These are phyloP conservation scores for Boletus huronensis DNA, from an alignment of 768 basidiomycete species.

Conservation along the genomic window DNA sequence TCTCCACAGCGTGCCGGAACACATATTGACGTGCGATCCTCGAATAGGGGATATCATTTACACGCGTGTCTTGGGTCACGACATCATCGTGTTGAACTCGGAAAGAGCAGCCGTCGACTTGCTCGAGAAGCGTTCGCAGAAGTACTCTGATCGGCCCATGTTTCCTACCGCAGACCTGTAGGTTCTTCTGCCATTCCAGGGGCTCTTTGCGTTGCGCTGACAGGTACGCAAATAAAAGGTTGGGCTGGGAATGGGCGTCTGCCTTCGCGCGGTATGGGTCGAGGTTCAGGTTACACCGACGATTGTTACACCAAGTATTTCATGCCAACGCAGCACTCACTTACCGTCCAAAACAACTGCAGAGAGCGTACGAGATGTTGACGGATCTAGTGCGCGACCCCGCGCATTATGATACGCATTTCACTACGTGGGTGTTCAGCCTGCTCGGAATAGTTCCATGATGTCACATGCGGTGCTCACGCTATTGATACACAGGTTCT, in stretches of 20 bases:
- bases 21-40: neutral
- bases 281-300: slow-evolving; percentile 21
- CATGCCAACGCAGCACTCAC: slow-evolving; percentile 5
- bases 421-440: slow-evolving; percentile 7
- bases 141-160: slow-evolving; percentile 39
- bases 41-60: slow-evolving; percentile 6
- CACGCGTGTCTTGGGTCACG: slow-evolving; percentile 37
- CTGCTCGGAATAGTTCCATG: neutral
- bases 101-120: slow-evolving; percentile 44
- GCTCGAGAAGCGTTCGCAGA: slow-evolving; percentile 49
- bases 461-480: neutral
- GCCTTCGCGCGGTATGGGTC: slow-evolving; percentile 20
- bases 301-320: slow-evolving; percentile 19
- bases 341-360: slow-evolving; percentile 16
- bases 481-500: neutral
- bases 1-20: neutral
- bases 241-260: slow-evolving; percentile 18
- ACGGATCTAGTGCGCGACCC: slow-evolving; percentile 8
- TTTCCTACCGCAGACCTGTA: slow-evolving; percentile 3
- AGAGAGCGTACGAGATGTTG: slow-evolving; percentile 11
- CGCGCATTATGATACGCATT: slow-evolving; percentile 1
- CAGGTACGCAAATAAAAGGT: slow-evolving; percentile 1
- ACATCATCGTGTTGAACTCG: slow-evolving; percentile 50
- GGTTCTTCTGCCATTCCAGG: neutral
- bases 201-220: neutral